Evolutionary conservation across 192 early-diverging fungal genomes (phyloP).

Genomic region (Entomortierella lignicola): DNA sequence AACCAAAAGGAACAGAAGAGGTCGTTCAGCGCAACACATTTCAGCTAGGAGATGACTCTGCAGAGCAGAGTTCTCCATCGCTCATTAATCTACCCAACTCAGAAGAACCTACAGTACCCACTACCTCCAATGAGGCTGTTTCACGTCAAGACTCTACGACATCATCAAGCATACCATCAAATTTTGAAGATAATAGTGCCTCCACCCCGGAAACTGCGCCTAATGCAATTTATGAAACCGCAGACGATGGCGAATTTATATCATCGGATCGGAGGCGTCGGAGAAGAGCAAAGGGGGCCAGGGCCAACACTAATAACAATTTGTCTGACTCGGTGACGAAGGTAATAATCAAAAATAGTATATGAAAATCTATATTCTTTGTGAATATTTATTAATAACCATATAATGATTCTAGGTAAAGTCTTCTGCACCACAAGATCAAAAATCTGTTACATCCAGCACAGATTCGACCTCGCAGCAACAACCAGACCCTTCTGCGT

Average conservation of each 20-base stretch:
- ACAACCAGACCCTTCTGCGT: neutral
- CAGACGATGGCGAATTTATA: slow-evolving; percentile 45
- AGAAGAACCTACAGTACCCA: neutral
- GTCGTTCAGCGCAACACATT: neutral
- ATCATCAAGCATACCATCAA: neutral
- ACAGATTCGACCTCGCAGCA: neutral
- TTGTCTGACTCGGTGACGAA: slow-evolving; percentile 34
- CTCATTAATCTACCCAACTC: neutral
- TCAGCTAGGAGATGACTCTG: neutral
- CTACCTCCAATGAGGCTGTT: neutral
- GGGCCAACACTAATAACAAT: neutral
- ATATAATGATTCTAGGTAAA: neutral
- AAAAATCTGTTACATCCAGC: neutral
- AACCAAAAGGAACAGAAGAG: slow-evolving; percentile 2
- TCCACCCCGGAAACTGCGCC: neutral
- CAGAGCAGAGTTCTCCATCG: neutral
- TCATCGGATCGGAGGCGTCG: slow-evolving; percentile 44
- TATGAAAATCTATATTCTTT: no score
- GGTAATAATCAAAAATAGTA: slow-evolving; percentile 1
- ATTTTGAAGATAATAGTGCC: neutral
- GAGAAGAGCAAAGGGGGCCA: slow-evolving; percentile 16
- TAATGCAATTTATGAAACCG: slow-evolving; percentile 23
- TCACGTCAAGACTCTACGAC: neutral
- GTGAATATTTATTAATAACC: no score
- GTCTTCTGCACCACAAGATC: neutral